Evolutionary conservation across 257 asterid genomes (phyloP), one percentile per base, ranked within the genome.

Genomic region (Salvia miltiorrhiza): DNA sequence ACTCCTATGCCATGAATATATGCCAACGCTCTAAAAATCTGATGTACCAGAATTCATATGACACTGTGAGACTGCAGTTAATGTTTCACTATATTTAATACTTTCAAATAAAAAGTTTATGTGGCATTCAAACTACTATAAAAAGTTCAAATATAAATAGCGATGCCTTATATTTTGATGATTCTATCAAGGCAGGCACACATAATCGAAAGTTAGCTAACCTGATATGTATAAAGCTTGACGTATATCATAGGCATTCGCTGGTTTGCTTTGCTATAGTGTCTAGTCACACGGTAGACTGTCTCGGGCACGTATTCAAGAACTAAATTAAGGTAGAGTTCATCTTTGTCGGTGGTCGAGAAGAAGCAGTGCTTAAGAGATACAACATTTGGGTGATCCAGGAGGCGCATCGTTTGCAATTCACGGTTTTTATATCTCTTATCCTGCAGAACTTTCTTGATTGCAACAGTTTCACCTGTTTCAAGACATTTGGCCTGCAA

Each of bases 271-370:
- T 80, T 89, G 81, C 83, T 87, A 66, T 89, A 85, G 80, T 89
- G 96, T 79, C 89, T 84, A 24, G 83, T 68, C 16, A 82, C 95
- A 69, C 93, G 86, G 73, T 87, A 83, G 47, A 81, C 84, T 17
- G 95, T 89, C 81, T 89, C 96, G 19, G 96, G 96, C 57, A 87
- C 95, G 52, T 82, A 89, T 73, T 89, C 96, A 37, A 89, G 90
- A 58, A 89, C 96, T 68, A 89, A 79, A 75, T 89, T 87, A 39
- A 87, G 86, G 77, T 85, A 89, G 52, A 89, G 89, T 73, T 89
- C 93, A 53, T 89, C 93, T 74, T 87, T 87, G 26, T 87, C 95
- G 3, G 96, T 87, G 44, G 90, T 89, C 3, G 93, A 89, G 74
- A 87, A 89, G 90, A 89, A 87, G 80, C 90, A 89, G 71, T 89